Conservation (phyloP, 140 eudicot genomes). For the Senecio squalidus region DNA sequence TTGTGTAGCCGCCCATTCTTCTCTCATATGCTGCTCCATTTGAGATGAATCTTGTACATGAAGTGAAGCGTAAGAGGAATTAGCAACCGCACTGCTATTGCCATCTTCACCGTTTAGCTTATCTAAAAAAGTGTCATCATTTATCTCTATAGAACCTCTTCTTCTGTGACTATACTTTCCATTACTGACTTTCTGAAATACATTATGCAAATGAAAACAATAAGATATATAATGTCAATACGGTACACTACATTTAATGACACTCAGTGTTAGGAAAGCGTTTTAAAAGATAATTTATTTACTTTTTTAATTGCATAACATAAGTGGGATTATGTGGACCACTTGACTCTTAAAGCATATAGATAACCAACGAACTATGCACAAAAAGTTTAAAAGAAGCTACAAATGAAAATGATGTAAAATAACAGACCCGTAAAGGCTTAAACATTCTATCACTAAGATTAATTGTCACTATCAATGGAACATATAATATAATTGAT, state of each 20-base stretch:
- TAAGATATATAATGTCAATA: background rate
- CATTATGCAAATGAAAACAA: conserved; percentile 5
- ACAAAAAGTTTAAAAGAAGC: background rate
- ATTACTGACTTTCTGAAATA: conserved; percentile 41
- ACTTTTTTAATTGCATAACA: background rate
- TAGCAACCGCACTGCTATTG: conserved; percentile 27
- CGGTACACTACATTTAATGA: background rate
- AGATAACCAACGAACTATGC: background rate
- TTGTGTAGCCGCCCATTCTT: conserved; percentile 80
- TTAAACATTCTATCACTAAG: no score
- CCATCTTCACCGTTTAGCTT: conserved; percentile 49
- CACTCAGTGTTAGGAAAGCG: background rate
- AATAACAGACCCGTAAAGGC: no score
- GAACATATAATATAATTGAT: no score
- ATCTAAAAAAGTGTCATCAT: conserved; percentile 31
- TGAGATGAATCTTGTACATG: conserved; percentile 45
- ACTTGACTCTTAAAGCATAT: background rate
- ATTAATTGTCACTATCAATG: no score
- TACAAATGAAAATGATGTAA: no score
- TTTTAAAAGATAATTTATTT: background rate
- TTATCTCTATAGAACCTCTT: conserved; percentile 58
- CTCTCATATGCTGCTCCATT: conserved; percentile 41
- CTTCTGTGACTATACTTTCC: conserved; percentile 65
- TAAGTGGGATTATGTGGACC: background rate
- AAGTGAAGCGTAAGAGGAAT: conserved; percentile 49